Evolutionary conservation across 192 early-diverging fungal genomes (phyloP), one percentile per base, ranked within the genome.

Genomic region (Jimgerdemannia lactiflua): DNA sequence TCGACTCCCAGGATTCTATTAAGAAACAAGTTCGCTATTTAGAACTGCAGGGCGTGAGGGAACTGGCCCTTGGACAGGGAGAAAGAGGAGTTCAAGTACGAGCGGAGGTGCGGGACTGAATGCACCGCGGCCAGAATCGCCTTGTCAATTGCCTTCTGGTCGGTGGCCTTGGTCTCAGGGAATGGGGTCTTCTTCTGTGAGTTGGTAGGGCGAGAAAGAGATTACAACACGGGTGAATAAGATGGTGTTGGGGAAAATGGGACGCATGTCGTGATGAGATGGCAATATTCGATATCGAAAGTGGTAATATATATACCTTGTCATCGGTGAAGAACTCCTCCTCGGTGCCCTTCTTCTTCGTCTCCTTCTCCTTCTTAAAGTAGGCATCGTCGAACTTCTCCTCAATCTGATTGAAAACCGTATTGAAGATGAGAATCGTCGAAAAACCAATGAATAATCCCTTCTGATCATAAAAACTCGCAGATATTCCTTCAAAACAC

Each of bases 21-120:
- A 29, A 29, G 1, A 29, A 29, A 29, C 29, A 29, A 29, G 29
- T 29, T 29, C 29, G 65, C 76, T 43, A 75, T 74, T 95, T 98
- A 99, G 90, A 98, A 98, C 91, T 95, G 92, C 86, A 99, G 85
- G 75, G 86, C 80, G 90, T 99, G 98, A 78, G 97, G 96, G 80
- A 92, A 92, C 90, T 99, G 95, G 80, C 97, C 96, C 91, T 97
- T 98, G 89, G 91, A 84, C 72, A 99, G 92, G 64, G 95, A 87
- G 87, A 99, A 99, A 75, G 89, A 87, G 74, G 95, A 84, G 78
- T 82, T 82, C 70, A 99, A 88, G 94, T 99, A 99, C 67, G 92
- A 86, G 77, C 88, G 88, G 78, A 99, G 90, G 83, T 91, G 85
- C 71, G 95, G 96, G 76, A 89, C 89, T 91, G 97, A 95, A 87